Base-by-base conservation (phyloP, 768 basidiomycete genomes). In the Favolaschia claudopus region DNA sequence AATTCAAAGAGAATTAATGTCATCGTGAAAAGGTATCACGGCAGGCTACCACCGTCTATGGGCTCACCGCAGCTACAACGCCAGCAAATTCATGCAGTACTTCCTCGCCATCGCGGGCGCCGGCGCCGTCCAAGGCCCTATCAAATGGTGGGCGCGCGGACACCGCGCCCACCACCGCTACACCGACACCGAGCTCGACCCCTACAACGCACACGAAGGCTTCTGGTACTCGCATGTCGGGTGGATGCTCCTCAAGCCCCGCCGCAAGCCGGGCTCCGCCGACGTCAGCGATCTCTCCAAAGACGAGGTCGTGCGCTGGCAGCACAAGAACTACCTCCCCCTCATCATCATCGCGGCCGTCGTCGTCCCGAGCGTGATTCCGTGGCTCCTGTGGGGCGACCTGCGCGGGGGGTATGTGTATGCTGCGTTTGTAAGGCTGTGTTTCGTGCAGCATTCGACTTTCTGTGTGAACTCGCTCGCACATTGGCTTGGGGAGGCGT, bases 81-180 rank as follows among this genome's bases (percentile, higher is more conserved):
- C 96, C 29, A 88, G 89, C 2, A 81, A 81, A 55, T 88, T 91
- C 12, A 77, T 98, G 15, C 89, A 98, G 71, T 96, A 93, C 70
- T 75, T 84, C 60, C 85, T 97, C 46, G 92, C 95, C 20, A 66
- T 90, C n/a, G 83, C 87, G 14, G 96, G 96, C 48, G 89, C 93
- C 2, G 96, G 96, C 42, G 95, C 96, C 7, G 90, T 95, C 37
- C 85, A 99, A 70, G 96, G 96, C 8, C 96, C 95, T 24, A 96
- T 99, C 78, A 91, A 93, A 74, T 98, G 96, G 96, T 98, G 96
- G 96, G 89, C 89, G n/a, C 86, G 96, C 50, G 95, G 95, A 43
- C 96, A 99, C 80, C 92, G 96, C 58, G 96, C 96, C 3, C 95
- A 96, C 74, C 95, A 96, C 71, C 86, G 95, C 32, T 96, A 96